A percentile compares a stretch with the other conserved stretches of the same genome.
Conservation (phyloP, 768 basidiomycete genomes). For the Hygrophoropsis aurantiaca region DNA sequence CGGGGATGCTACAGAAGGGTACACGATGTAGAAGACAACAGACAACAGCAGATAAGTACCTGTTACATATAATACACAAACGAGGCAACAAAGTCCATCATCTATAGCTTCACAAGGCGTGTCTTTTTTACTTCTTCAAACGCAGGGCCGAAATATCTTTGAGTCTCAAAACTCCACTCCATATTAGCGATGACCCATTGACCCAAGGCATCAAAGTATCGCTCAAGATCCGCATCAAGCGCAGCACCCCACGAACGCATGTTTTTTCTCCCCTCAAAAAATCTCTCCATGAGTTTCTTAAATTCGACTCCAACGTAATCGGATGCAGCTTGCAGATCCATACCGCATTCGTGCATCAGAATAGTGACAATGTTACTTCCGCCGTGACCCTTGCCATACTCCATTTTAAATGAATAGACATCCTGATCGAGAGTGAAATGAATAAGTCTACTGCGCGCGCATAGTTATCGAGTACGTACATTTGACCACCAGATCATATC, state of each 20-base stretch:
- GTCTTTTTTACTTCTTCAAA: constrained; percentile 53
- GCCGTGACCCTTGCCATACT: constrained; percentile 61
- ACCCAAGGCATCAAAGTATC: constrained; percentile 55
- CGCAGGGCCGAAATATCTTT: constrained; percentile 63
- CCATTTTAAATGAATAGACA: constrained; percentile 72
- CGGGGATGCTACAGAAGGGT: no score
- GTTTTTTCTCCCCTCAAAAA: constrained; percentile 41
- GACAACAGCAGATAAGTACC: no score
- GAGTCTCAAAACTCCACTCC: constrained; percentile 70
- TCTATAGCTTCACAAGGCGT: constrained; percentile 30
- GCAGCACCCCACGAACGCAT: constrained; percentile 50
- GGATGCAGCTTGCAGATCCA: constrained; percentile 58
- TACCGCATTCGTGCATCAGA: constrained; percentile 53
- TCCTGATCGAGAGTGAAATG: constrained; percentile 42
- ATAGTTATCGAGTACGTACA: constrained; percentile 36
- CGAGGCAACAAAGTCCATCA: not conserved
- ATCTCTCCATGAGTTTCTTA: constrained; percentile 48
- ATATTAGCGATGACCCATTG: constrained; percentile 65
- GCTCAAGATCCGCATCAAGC: constrained; percentile 50
- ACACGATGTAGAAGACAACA: no score
- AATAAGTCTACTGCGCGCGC: not conserved
- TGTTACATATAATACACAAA: no score
- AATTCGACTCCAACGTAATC: constrained; percentile 57
- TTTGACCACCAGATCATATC: constrained; percentile 75
- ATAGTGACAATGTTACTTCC: constrained; percentile 73